Percentiles rank a stretch among this genome's conserved stretches.
Conservation (phyloP, 768 basidiomycete species). For the Boletus sp. region DNA sequence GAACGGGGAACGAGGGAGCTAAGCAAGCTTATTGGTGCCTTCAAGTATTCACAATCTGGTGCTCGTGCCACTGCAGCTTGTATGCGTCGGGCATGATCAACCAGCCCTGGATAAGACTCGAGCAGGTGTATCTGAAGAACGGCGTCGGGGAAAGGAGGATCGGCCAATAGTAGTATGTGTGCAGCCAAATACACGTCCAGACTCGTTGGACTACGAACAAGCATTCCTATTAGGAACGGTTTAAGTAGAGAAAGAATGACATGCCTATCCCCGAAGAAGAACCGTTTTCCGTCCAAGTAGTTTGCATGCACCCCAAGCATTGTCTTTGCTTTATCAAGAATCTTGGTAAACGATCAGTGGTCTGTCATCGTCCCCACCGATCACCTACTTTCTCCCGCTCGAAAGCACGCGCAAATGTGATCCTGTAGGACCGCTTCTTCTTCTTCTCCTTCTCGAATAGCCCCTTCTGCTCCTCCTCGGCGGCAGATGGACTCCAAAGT, state of each 20-base stretch:
- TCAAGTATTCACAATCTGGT: conserved; percentile 20
- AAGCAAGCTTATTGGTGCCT: conserved; percentile 28
- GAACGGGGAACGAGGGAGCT: conserved; percentile 39
- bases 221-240: not conserved
- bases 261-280: conserved; percentile 52
- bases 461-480: conserved; percentile 39
- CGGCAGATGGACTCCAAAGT: conserved; percentile 51
- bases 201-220: conserved; percentile 48
- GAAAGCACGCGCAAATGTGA: conserved; percentile 53
- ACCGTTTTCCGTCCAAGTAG: conserved; percentile 49
- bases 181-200: conserved; percentile 69
- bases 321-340: conserved; percentile 55
- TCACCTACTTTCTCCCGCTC: conserved; percentile 54
- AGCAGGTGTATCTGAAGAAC: conserved; percentile 52
- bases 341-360: conserved; percentile 37
- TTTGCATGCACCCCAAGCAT: conserved; percentile 58
- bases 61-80: conserved; percentile 32
- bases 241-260: conserved; percentile 8
- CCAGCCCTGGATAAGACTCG: conserved; percentile 56
- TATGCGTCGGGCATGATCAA: conserved; percentile 57
- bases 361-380: not conserved
- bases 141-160: conserved; percentile 62
- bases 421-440: conserved; percentile 35
- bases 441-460: conserved; percentile 35
- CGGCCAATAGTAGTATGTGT: conserved; percentile 58